Evolutionary conservation across 306 rosid genomes (phyloP), one percentile per base, ranked within the genome.

Genomic region (Trifolium pratense): DNA sequence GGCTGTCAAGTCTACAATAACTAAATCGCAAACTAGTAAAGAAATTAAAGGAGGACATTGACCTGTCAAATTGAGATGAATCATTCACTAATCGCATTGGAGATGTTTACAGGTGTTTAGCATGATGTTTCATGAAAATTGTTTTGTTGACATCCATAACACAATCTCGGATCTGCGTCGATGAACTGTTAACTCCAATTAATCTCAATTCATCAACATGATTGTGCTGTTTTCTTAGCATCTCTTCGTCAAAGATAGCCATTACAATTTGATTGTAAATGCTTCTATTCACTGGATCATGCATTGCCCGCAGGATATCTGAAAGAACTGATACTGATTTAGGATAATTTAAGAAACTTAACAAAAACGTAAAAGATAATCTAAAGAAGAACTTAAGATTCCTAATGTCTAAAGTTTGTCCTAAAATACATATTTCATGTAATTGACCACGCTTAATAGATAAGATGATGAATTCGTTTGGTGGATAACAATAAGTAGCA

Each of bases 231-330:
- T 21, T 81, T 85, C 79, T n/a, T n/a, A n/a, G 62, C 77, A 84
- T 80, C 78, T 91, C 96, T 78, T 91, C 89, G 20, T 91, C 92
- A 79, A 91, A 93, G 48, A 93, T 85, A 72, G 98, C 91, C 86
- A 85, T 84, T 55, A 93, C 83, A 78, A 93, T 88, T 85, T 84
- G 91, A 73, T 89, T 91, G 21, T 89, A 93, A 68, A 91, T 75
- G 77, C 86, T 93, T 70, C 85, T 75, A 79, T 93, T 94, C 82
- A 91, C 98, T 10, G 96, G 85, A 64, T 87, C 83, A 82, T 84
- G 91, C 98, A 93, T 93, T 65, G 89, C 85, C 68, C 83, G 92
- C 42, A 93, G 76, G 74, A 89, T 87, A 84, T 86, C 98, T 93
- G 86, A 69, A 75, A 85, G 71, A 74, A 36, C 40, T 10, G 46